Conservation (phyloP, 768 basidiomycete genomes). For the Artomyces pyxidatus region DNA sequence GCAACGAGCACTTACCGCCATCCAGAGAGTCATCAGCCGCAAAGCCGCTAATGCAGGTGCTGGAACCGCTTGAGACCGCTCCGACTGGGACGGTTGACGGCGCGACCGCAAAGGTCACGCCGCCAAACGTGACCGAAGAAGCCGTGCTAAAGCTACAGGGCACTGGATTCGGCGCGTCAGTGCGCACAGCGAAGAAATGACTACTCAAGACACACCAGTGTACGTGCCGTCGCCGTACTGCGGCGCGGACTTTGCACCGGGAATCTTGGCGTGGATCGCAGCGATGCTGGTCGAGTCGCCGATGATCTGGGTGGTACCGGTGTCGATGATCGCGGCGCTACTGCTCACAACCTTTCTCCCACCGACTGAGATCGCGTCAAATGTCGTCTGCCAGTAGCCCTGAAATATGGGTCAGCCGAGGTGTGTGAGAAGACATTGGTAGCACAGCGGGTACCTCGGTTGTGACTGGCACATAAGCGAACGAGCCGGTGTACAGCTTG, state of each 20-base stretch:
- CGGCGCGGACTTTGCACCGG: no score
- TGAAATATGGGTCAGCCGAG: constrained; percentile 17
- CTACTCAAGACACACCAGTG: neutral
- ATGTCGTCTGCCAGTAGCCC: constrained; percentile 15
- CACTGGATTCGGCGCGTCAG: constrained; percentile 17
- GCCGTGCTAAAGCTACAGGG: constrained; percentile 13
- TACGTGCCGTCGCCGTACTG: neutral
- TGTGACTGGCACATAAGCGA: constrained; percentile 5
- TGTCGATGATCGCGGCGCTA: constrained; percentile 22
- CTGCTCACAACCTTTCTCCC: constrained; percentile 4
- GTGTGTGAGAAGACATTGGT: neutral
- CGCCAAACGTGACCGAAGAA: constrained; percentile 24
- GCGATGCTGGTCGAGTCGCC: no score
- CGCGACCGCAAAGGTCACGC: constrained; percentile 19
- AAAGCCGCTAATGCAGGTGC: constrained; percentile 14
- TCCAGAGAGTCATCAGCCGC: neutral
- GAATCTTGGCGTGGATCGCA: no score
- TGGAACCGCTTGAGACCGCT: constrained; percentile 10
- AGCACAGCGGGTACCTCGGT: neutral
- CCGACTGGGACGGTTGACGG: constrained; percentile 21
- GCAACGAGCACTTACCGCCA: neutral
- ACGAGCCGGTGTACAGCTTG: constrained; percentile 2
- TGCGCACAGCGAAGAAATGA: neutral
- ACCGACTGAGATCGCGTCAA: constrained; percentile 19
- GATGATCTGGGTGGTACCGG: constrained; percentile 24